A percentile compares a stretch with the other conserved stretches of the same genome.
Evolutionary conservation across 2,329 filamentous ascomycete species (phyloP).

Genomic region (Paraphoma chrysanthemicola): DNA sequence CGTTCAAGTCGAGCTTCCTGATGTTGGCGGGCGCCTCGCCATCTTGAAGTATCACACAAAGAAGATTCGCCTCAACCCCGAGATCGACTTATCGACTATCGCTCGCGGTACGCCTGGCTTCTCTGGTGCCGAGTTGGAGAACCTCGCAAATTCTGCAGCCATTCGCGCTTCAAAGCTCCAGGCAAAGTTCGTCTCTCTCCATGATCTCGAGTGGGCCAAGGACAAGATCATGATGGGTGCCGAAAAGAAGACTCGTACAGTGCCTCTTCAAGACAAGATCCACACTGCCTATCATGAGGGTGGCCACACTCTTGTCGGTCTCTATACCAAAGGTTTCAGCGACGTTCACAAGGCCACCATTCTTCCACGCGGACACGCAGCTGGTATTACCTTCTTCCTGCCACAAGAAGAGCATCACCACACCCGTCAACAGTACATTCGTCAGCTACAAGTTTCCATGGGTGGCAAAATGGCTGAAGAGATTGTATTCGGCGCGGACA

Average conservation of each 20-base stretch:
- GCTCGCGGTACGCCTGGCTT: constrained; percentile 89
- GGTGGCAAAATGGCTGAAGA: constrained; percentile 92
- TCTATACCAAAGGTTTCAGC: constrained; percentile 77
- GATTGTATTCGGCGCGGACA: constrained; percentile 87
- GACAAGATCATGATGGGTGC: constrained; percentile 98
- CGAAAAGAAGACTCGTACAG: constrained; percentile 86
- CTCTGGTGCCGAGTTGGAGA: constrained; percentile 94
- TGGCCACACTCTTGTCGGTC: constrained; percentile 88
- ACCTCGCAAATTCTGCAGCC: constrained; percentile 94
- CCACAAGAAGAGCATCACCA: constrained; percentile 86
- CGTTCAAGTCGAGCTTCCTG: constrained; percentile 85
- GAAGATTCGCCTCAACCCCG: constrained; percentile 80
- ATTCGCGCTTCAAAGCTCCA: constrained; percentile 92
- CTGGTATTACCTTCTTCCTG: constrained; percentile 87
- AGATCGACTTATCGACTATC: constrained; percentile 84
- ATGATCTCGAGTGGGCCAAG: constrained; percentile 95
- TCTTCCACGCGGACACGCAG: constrained; percentile 83
- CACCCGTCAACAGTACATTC: constrained; percentile 83
- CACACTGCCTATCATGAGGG: constrained; percentile 97
- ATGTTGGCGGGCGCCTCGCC: constrained; percentile 89
- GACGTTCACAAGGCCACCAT: constrained; percentile 97
- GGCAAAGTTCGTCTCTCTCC: constrained; percentile 73
- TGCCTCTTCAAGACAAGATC: constrained; percentile 91
- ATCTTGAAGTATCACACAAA: constrained; percentile 94
- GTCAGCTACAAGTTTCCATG: constrained; percentile 79